phyloP scores from a whole-genome alignment of 2,329 filamentous ascomycete genomes.

The Scortechinia acanthostroma region DNA sequence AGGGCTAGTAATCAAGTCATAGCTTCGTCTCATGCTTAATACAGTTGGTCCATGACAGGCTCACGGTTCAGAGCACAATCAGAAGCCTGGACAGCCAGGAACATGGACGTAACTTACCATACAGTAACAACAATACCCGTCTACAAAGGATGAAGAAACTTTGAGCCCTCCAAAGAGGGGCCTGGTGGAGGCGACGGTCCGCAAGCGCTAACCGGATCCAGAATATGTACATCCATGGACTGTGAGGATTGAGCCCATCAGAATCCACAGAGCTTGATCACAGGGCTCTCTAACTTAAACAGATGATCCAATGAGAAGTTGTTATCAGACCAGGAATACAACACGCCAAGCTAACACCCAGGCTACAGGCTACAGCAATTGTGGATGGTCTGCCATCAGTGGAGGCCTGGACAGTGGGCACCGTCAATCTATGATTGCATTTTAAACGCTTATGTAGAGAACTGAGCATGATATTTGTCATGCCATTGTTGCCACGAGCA shows the following conservation, averaged over 20 bases:
- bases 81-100: not conserved
- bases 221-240: not conserved
- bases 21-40: not conserved
- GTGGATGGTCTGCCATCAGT: not conserved
- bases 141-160: not conserved
- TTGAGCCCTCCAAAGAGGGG: not conserved
- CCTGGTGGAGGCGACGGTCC: not conserved
- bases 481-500: not conserved
- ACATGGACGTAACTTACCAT: not conserved
- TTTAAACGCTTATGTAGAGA: not conserved
- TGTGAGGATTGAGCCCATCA: not conserved
- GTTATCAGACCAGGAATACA: not conserved
- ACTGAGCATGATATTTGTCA: not conserved
- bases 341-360: not conserved
- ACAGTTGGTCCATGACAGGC: not conserved
- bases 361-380: not conserved
- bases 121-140: not conserved
- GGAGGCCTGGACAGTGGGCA: too few species aligned
- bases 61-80: not conserved
- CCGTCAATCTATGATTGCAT: too few species aligned
- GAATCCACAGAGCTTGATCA: not conserved
- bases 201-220: conserved; percentile 1
- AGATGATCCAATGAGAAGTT: not conserved
- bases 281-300: not conserved
- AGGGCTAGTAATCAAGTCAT: not conserved